Evolutionary conservation across 805 yeast genomes (phyloP).

Genomic region (Ogataea paraovalis): DNA sequence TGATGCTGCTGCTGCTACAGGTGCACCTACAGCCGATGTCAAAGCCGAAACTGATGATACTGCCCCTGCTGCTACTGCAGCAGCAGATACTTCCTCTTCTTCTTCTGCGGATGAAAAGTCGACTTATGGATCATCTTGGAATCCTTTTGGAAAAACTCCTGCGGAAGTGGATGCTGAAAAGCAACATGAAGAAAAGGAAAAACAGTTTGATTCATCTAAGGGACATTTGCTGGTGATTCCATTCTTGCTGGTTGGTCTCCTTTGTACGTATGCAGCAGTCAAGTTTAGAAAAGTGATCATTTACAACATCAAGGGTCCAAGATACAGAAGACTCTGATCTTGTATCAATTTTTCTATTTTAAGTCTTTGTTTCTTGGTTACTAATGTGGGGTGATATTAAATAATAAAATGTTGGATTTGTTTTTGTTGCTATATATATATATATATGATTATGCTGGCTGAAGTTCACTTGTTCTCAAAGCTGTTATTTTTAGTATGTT

Average conservation of each 20-base stretch:
- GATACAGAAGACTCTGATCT: slow-evolving; percentile 25
- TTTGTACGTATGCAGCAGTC: slow-evolving; percentile 10
- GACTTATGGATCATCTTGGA: not conserved
- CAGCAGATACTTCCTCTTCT: not conserved
- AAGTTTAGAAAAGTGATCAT: slow-evolving; percentile 20
- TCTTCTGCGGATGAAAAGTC: not conserved
- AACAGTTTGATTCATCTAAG: slow-evolving; percentile 3
- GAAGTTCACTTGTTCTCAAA: no score
- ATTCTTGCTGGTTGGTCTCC: slow-evolving; percentile 7
- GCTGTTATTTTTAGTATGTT: no score
- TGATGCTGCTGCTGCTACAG: not conserved
- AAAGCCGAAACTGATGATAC: not conserved
- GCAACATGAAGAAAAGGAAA: slow-evolving; percentile 1
- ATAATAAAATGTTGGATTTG: no score
- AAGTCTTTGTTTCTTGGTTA: not conserved
- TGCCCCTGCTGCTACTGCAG: not conserved
- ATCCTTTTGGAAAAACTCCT: not conserved
- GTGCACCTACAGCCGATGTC: no score
- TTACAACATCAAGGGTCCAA: slow-evolving; percentile 25
- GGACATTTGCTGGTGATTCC: slow-evolving; percentile 17
- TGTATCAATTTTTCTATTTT: not conserved
- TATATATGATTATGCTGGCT: no score
- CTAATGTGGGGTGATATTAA: not conserved
- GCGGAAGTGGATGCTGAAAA: slow-evolving; percentile 2
- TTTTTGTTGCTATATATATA: no score